These are phyloP conservation scores for Leucoagaricus sp. DNA, from an alignment of 1,284 basidiomycete species.

Conservation along the genomic window DNA sequence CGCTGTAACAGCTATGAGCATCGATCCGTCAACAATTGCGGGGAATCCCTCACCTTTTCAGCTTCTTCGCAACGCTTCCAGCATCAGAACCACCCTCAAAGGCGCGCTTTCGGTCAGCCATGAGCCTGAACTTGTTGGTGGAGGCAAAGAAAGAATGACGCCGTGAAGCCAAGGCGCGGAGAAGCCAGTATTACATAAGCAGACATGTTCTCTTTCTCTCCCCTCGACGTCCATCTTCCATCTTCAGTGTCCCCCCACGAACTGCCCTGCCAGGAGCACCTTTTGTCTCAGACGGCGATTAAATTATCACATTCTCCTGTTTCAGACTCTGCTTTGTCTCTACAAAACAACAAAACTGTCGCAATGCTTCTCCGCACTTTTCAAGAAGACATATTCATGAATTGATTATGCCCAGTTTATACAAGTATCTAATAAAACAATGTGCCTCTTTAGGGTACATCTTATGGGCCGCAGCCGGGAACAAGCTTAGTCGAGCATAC, in stretches of 20 bases:
- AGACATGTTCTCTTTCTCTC: no score
- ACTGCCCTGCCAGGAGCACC: no score
- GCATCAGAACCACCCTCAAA: conserved; percentile 52
- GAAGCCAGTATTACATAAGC: neutral
- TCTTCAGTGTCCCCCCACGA: no score
- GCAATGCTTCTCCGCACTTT: no score
- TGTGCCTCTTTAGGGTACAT: neutral
- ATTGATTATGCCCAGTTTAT: no score
- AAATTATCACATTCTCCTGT: no score
- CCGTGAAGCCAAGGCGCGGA: neutral
- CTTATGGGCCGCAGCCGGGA: neutral
- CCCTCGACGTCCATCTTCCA: no score
- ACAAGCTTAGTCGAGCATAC: neutral
- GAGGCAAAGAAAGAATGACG: neutral
- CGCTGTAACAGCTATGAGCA: conserved; percentile 42
- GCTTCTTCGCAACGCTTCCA: conserved; percentile 55
- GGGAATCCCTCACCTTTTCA: conserved; percentile 62
- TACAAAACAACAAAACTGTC: no score
- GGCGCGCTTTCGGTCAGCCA: conserved; percentile 55
- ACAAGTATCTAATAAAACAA: no score
- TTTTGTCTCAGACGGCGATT: no score
- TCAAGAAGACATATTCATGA: no score
- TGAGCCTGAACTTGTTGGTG: conserved; percentile 22
- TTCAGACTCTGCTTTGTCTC: no score
- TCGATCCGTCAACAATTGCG: conserved; percentile 19